phyloP scores from a whole-genome alignment of 805 yeast genomes.

The Brettanomyces nanus region DNA sequence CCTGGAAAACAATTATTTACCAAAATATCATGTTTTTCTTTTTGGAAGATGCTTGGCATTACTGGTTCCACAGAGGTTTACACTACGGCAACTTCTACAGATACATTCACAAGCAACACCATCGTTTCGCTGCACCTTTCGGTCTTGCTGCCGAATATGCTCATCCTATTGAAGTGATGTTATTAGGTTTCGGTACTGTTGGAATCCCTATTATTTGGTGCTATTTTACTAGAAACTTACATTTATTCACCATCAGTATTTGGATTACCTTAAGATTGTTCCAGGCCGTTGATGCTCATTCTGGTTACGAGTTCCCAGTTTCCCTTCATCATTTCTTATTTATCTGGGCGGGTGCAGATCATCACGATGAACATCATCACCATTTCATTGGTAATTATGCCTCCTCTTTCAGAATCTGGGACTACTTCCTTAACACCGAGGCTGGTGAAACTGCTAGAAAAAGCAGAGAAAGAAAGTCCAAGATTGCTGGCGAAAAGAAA shows the following conservation, averaged over 20 bases:
- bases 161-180: slow-evolving; percentile 87
- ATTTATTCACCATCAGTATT: slow-evolving; percentile 76
- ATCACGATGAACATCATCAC: slow-evolving; percentile 95
- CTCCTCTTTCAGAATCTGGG: slow-evolving; percentile 96
- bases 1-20: slow-evolving; percentile 41
- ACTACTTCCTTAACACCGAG: slow-evolving; percentile 78
- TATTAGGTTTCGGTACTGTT: slow-evolving; percentile 91
- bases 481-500: slow-evolving; percentile 41
- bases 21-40: slow-evolving; percentile 77
- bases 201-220: slow-evolving; percentile 89
- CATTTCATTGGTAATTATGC: slow-evolving; percentile 94
- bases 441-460: slow-evolving; percentile 76
- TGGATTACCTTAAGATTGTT: slow-evolving; percentile 86
- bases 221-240: slow-evolving; percentile 65
- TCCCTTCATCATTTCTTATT: slow-evolving; percentile 88
- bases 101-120: slow-evolving; percentile 94
- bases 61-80: slow-evolving; percentile 86
- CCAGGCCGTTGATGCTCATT: slow-evolving; percentile 97
- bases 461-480: slow-evolving; percentile 61
- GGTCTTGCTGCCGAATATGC: slow-evolving; percentile 98
- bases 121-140: slow-evolving; percentile 95
- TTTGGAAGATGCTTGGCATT: slow-evolving; percentile 94
- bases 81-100: slow-evolving; percentile 87
- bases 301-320: slow-evolving; percentile 98
- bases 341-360: slow-evolving; percentile 98